Percentiles rank a stretch among this genome's conserved stretches.
phyloP scores from a whole-genome alignment of 305 asterid species.

The Euphrasia arctica region DNA sequence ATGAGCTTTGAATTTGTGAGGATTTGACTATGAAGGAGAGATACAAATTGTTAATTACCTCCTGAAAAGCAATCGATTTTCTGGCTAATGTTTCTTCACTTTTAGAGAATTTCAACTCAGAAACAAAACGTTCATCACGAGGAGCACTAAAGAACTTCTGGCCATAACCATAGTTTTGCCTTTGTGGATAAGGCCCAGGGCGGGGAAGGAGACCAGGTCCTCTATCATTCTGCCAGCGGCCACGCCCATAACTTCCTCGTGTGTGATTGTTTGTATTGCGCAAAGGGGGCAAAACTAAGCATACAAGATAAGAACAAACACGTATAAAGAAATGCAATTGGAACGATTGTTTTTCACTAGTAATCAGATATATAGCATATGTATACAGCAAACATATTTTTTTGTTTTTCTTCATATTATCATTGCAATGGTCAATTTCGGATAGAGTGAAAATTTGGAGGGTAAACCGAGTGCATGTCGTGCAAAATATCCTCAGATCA shows the following conservation, averaged over 20 bases:
- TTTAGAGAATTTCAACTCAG: conserved; percentile 84
- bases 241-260: conserved; percentile 85
- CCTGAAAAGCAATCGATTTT: conserved; percentile 74
- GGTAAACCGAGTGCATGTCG: neutral
- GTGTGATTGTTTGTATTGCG: conserved; percentile 55
- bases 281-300: conserved; percentile 63
- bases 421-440: conserved; percentile 1
- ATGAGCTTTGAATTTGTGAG: conserved; percentile 15
- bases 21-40: conserved; percentile 14
- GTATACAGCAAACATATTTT: neutral
- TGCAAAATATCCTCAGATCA: conserved; percentile 13
- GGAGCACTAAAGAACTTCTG: conserved; percentile 53
- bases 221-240: conserved; percentile 90
- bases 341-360: neutral
- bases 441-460: conserved; percentile 12
- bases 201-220: conserved; percentile 90
- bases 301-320: conserved; percentile 27
- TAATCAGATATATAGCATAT: neutral
- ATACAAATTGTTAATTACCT: conserved; percentile 43
- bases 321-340: conserved; percentile 4
- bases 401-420: conserved; percentile 15
- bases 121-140: conserved; percentile 94
- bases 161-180: conserved; percentile 65
- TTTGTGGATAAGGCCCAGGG: conserved; percentile 84
- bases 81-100: conserved; percentile 95